Base-by-base conservation (phyloP, 306 rosid species). In the Cucurbita maxima region DNA sequence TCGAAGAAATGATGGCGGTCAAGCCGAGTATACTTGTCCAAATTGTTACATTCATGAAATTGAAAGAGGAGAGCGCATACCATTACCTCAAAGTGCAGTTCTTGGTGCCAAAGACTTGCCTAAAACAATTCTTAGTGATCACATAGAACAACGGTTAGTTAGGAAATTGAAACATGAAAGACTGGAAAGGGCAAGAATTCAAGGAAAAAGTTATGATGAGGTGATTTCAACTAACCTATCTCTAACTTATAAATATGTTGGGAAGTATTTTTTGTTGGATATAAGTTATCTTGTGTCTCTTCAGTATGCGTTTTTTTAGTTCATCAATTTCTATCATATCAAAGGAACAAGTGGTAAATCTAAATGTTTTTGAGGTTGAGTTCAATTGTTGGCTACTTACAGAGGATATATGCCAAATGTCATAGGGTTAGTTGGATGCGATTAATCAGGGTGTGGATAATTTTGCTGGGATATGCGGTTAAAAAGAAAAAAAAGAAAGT, bases 51-150 rank as follows among this genome's bases (percentile, higher is more conserved):
- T 88, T 75, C 76, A 84, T 80, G 99, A 95, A 85, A 84, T 95
- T 62, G 96, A 89, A 81, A 83, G 91, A 76, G 97, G 99, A 82
- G 99, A 91, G 79, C 97, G 99, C 66, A 88, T 76, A 79, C 97
- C 97, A 72, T 86, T 95, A 75, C 99, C 96, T 41, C 96, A 89
- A 77, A 91, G 86, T 88, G 96, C 99, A 83, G 97, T 95, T 84
- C 96, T 95, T 81, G 97, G 99, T 44, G 99, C 99, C 71, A 95
- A 89, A 83, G 99, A 95, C 83, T 84, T 95, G 64, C 99, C 99
- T 0, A 88, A 84, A 83, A 95, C 97, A 22, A 86, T 86, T 74
- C 85, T 95, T 40, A 95, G 99, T 55, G 97, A 95, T 75, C 96
- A 95, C 37, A 88, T 95, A 55, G 99, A 95, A 78, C 91, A 88